phyloP scores from a whole-genome alignment of 768 basidiomycete genomes.

The Russula virescens region DNA sequence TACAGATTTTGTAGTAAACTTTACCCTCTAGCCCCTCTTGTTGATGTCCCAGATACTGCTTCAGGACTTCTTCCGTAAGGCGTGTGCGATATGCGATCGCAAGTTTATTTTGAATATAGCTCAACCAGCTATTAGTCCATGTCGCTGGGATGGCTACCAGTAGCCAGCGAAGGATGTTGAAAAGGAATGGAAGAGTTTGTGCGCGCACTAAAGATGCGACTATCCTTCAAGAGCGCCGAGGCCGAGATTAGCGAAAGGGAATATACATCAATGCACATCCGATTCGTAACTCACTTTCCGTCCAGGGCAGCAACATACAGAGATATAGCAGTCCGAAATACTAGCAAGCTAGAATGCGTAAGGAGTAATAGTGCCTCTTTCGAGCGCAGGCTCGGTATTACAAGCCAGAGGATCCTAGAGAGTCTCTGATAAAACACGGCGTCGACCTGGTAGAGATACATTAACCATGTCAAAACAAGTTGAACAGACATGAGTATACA shows the following conservation, averaged over 20 bases:
- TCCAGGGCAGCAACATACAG: conserved; percentile 93
- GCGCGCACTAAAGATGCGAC: conserved; percentile 93
- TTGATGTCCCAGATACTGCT: conserved; percentile 75
- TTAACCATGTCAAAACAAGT: not conserved
- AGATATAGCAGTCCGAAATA: conserved; percentile 87
- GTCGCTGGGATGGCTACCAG: conserved; percentile 90
- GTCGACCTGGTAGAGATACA: conserved; percentile 56
- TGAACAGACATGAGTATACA: conserved; percentile 37
- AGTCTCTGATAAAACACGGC: conserved; percentile 84
- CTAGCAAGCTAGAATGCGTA: conserved; percentile 84
- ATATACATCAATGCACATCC: not conserved
- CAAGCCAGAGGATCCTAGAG: conserved; percentile 70
- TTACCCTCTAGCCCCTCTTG: conserved; percentile 64
- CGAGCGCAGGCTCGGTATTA: conserved; percentile 78
- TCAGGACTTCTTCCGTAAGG: conserved; percentile 76
- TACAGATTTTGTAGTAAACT: conserved; percentile 90
- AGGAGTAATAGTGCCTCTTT: conserved; percentile 83
- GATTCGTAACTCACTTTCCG: conserved; percentile 60
- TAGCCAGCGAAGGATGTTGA: conserved; percentile 86
- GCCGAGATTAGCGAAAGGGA: conserved; percentile 4
- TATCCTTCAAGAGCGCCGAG: conserved; percentile 48
- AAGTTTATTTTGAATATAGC: conserved; percentile 90
- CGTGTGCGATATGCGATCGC: conserved; percentile 84
- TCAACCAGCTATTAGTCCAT: conserved; percentile 89
- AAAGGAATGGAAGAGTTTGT: conserved; percentile 67